phyloP scores from a whole-genome alignment of 805 yeast species.

The Sugiyamaella boreocaroliniensis region DNA sequence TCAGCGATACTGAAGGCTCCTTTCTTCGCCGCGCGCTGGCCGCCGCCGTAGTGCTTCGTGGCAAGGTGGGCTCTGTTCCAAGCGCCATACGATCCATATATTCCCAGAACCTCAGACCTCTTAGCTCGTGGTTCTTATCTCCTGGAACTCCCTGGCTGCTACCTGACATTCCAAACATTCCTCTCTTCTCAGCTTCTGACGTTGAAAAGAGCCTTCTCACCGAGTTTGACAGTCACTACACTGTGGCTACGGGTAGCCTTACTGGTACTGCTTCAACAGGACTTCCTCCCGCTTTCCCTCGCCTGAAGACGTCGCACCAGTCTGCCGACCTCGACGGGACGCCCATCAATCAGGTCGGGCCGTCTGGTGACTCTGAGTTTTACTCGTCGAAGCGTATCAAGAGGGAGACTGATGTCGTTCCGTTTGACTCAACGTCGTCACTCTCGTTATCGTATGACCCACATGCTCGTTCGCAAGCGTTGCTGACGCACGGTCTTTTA shows the following conservation, averaged over 20 bases:
- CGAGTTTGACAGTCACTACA: constrained; percentile 11
- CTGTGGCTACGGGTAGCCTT: background rate
- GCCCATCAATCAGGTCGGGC: background rate
- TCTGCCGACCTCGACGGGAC: background rate
- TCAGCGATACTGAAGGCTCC: constrained; percentile 26
- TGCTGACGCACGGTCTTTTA: constrained; percentile 58
- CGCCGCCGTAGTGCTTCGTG: constrained; percentile 75
- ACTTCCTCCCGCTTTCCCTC: background rate
- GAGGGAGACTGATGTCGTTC: constrained; percentile 12
- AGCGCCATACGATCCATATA: constrained; percentile 73
- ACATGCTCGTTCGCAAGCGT: constrained; percentile 8
- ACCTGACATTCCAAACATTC: constrained; percentile 62
- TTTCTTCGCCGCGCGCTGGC: constrained; percentile 67
- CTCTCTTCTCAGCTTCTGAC: constrained; percentile 59
- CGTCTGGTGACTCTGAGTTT: constrained; percentile 11
- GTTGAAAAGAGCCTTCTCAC: constrained; percentile 57
- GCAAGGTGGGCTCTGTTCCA: constrained; percentile 74
- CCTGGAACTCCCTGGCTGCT: constrained; percentile 59
- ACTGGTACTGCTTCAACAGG: background rate
- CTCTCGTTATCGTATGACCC: background rate
- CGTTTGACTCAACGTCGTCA: constrained; percentile 4
- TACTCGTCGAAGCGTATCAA: constrained; percentile 18
- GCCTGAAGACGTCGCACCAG: background rate
- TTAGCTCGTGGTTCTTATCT: constrained; percentile 54
- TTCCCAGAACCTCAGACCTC: constrained; percentile 54